Percentiles rank a stretch among this genome's conserved stretches.
phyloP scores from a whole-genome alignment of 2,329 filamentous ascomycete species.

The Fusarium sp. region DNA sequence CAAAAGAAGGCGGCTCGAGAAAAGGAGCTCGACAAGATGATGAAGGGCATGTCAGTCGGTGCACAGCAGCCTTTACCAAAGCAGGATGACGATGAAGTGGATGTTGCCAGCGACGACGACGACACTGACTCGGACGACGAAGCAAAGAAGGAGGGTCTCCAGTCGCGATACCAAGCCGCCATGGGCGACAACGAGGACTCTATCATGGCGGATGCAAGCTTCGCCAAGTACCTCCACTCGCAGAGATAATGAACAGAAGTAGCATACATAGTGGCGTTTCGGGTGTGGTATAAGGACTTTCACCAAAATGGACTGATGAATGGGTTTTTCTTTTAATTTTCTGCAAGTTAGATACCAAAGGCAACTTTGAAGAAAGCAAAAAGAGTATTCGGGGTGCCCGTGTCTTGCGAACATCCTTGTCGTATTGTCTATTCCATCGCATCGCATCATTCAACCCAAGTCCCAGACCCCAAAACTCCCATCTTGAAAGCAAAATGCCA shows the following conservation, averaged over 20 bases:
- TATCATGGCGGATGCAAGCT: conserved; percentile 70
- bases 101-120: conserved; percentile 72
- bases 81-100: conserved; percentile 63
- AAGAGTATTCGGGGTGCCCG: conserved; percentile 27
- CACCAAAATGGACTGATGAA: conserved; percentile 25
- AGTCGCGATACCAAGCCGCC: conserved; percentile 83
- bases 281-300: conserved; percentile 29
- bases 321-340: conserved; percentile 17
- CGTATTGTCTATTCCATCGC: conserved; percentile 36
- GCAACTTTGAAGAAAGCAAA: conserved; percentile 38
- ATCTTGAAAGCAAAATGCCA: conserved; percentile 39
- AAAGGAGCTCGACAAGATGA: conserved; percentile 90
- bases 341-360: conserved; percentile 45
- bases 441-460: conserved; percentile 27
- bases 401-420: conserved; percentile 25
- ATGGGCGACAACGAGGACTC: conserved; percentile 72
- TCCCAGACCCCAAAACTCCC: conserved; percentile 49
- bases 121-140: conserved; percentile 73
- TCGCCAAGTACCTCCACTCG: conserved; percentile 72
- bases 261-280: conserved; percentile 44
- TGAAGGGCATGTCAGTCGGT: conserved; percentile 86
- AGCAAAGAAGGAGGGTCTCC: conserved; percentile 75
- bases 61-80: conserved; percentile 51
- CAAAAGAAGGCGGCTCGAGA: conserved; percentile 81
- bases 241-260: conserved; percentile 53